Percentiles rank a stretch among this genome's conserved stretches.
Evolutionary conservation across 345 rosid genomes (phyloP).

Genomic region (Pistacia atlantica): DNA sequence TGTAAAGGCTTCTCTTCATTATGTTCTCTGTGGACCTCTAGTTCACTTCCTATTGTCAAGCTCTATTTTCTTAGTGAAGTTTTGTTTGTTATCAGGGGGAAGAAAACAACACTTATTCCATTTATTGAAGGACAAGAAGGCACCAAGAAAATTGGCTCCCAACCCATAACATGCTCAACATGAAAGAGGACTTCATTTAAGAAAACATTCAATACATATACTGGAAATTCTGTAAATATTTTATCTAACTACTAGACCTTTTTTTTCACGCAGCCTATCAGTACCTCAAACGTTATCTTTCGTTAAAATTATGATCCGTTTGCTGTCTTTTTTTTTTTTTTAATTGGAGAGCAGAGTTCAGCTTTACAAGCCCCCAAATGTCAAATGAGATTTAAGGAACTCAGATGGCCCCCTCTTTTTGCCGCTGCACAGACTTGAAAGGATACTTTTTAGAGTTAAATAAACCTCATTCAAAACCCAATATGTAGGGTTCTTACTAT

Average conservation of each 20-base stretch:
- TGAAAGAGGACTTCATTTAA: not conserved
- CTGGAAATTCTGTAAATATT: not conserved
- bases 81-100: too few species aligned
- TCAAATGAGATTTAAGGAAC: slow-evolving; percentile 1
- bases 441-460: not conserved
- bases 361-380: not conserved
- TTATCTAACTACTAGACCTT: not conserved
- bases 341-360: not conserved
- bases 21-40: too few species aligned
- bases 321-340: too few species aligned
- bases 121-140: not conserved
- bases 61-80: too few species aligned
- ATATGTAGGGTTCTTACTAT: not conserved
- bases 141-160: too few species aligned
- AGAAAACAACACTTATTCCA: not conserved
- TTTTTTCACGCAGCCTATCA: not conserved
- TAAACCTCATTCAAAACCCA: not conserved
- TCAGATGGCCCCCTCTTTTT: not conserved
- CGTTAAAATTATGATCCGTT: too few species aligned
- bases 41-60: too few species aligned
- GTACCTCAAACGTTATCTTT: not conserved
- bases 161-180: not conserved
- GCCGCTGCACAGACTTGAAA: too few species aligned
- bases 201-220: not conserved
- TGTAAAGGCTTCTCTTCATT: too few species aligned